These are phyloP conservation scores for Tranzscheliella williamsii DNA, from an alignment of 1,284 basidiomycete genomes.

Conservation along the genomic window DNA sequence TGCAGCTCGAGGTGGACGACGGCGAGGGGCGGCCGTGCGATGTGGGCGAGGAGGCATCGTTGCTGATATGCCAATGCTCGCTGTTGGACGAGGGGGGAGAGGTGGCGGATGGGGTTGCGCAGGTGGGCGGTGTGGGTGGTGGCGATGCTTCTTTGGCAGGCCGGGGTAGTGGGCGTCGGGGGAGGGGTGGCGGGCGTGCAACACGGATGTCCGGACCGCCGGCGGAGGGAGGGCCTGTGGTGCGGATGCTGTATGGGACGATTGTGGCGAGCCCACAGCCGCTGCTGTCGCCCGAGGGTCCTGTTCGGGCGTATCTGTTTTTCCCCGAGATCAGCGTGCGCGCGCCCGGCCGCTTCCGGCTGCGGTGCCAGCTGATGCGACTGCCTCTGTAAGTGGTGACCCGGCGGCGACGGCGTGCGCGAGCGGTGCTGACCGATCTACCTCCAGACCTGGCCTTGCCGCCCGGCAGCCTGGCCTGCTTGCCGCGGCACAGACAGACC, in stretches of 20 bases:
- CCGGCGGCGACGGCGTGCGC: too few species aligned
- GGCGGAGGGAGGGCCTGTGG: background rate
- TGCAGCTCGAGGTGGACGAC: conserved; percentile 30
- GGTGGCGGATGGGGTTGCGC: conserved; percentile 26
- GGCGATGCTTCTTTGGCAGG: background rate
- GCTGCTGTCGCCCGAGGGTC: conserved; percentile 3
- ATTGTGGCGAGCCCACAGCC: conserved; percentile 29
- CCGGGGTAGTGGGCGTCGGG: background rate
- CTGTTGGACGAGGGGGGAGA: conserved; percentile 24
- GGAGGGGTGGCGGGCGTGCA: background rate
- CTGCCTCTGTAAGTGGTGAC: conserved; percentile 37
- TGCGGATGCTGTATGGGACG: conserved; percentile 47
- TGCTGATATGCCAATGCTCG: conserved; percentile 42
- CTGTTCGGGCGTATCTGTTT: conserved; percentile 27
- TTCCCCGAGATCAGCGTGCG: conserved; percentile 48
- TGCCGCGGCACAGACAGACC: conserved; percentile 14
- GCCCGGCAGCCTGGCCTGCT: conserved; percentile 7
- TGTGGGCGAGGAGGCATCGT: conserved; percentile 26
- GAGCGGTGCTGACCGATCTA: too few species aligned
- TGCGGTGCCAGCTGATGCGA: conserved; percentile 31
- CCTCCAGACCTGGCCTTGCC: too few species aligned
- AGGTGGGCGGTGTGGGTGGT: background rate
- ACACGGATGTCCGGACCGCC: too few species aligned
- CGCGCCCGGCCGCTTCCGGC: conserved; percentile 31
- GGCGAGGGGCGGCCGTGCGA: conserved; percentile 5